Conservation (phyloP, 1,284 basidiomycete genomes). For the Ustilago trichophora region DNA sequence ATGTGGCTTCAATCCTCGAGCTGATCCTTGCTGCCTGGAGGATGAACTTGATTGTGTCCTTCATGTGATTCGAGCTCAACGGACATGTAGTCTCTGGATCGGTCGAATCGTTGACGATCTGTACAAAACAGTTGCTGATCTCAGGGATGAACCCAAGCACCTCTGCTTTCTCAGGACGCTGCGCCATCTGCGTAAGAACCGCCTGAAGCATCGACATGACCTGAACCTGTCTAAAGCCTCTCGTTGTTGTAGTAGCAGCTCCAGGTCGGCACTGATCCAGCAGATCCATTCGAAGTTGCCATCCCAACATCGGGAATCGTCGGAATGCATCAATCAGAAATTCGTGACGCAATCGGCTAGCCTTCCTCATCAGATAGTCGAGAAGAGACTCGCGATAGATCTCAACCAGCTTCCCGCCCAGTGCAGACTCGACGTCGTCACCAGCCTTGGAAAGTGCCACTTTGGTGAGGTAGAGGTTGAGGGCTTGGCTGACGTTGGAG, state of each 20-base stretch:
- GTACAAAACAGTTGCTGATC: constrained; percentile 72
- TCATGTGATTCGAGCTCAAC: constrained; percentile 76
- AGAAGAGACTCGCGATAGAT: constrained; percentile 77
- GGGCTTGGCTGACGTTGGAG: constrained; percentile 74
- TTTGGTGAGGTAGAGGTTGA: constrained; percentile 77
- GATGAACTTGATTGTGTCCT: constrained; percentile 80
- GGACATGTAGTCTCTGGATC: constrained; percentile 66
- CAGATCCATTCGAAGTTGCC: constrained; percentile 75
- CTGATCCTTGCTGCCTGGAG: constrained; percentile 76
- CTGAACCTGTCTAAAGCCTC: constrained; percentile 69
- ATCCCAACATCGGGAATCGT: constrained; percentile 76
- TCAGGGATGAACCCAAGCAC: constrained; percentile 71
- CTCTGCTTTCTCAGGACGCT: constrained; percentile 66
- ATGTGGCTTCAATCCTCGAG: constrained; percentile 67
- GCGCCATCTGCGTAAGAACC: constrained; percentile 73
- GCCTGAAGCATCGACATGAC: constrained; percentile 77
- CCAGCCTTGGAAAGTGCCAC: constrained; percentile 25
- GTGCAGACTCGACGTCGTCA: constrained; percentile 18
- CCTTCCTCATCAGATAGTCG: constrained; percentile 84
- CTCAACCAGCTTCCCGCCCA: constrained; percentile 68
- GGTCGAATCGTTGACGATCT: constrained; percentile 72
- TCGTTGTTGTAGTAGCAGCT: constrained; percentile 33
- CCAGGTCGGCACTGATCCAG: constrained; percentile 68
- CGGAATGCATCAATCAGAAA: constrained; percentile 84
- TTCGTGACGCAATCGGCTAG: constrained; percentile 76